These are phyloP conservation scores for Trichosporon sp. DNA, from an alignment of 1,284 basidiomycete species.

Conservation along the genomic window DNA sequence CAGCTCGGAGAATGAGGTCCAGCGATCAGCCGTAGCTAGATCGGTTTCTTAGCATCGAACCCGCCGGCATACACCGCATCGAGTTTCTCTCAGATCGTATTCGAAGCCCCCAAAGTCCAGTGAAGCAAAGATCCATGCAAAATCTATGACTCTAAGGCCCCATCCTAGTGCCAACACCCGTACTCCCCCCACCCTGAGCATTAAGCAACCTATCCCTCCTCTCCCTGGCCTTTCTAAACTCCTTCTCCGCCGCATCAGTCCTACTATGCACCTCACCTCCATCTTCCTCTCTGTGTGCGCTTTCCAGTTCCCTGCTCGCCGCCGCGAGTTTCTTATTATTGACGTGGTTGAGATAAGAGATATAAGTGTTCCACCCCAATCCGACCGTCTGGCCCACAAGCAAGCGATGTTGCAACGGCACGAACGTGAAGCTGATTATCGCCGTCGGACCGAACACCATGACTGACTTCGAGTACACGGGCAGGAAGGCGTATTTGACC, in stretches of 20 bases:
- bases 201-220: slow-evolving; percentile 17
- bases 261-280: neutral
- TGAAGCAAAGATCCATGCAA: too few relatives aligned
- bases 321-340: slow-evolving; percentile 30
- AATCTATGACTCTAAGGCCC: slow-evolving; percentile 11
- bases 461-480: slow-evolving; percentile 35
- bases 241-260: neutral
- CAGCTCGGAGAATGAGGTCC: too few relatives aligned
- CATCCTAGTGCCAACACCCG: slow-evolving; percentile 36
- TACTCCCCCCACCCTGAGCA: slow-evolving; percentile 29
- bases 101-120: too few relatives aligned
- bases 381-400: slow-evolving; percentile 71
- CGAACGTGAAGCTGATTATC: slow-evolving; percentile 69
- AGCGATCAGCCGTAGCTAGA: too few relatives aligned
- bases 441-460: slow-evolving; percentile 75
- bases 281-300: slow-evolving; percentile 14
- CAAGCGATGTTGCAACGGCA: slow-evolving; percentile 72
- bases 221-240: neutral
- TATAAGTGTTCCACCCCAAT: slow-evolving; percentile 61
- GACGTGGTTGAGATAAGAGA: slow-evolving; percentile 37
- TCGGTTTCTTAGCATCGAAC: too few relatives aligned
- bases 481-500: slow-evolving; percentile 34
- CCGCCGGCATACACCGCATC: too few relatives aligned
- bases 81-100: too few relatives aligned
- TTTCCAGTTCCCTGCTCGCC: slow-evolving; percentile 14